These are phyloP conservation scores for Acanthamoeba sp. DNA, from an alignment of 208 protist genomes.

Conservation along the genomic window DNA sequence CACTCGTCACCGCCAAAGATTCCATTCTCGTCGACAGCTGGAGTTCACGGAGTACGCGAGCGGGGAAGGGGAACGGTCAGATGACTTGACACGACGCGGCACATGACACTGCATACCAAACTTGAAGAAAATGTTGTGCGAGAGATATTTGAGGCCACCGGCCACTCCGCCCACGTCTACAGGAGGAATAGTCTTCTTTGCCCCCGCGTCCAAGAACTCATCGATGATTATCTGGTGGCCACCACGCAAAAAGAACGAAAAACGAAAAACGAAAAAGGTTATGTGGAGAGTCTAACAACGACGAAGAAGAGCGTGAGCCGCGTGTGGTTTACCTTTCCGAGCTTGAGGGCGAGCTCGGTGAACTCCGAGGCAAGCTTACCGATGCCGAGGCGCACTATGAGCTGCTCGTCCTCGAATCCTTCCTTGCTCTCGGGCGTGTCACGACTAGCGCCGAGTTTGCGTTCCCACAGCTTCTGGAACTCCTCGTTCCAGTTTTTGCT, in stretches of 20 bases:
- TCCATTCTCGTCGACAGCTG: slow-evolving; percentile 65
- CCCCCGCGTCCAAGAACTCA: slow-evolving; percentile 42
- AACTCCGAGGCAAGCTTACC: slow-evolving; percentile 62
- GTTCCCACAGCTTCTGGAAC: slow-evolving; percentile 46
- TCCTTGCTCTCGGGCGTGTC: slow-evolving; percentile 13
- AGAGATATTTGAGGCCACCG: slow-evolving; percentile 74
- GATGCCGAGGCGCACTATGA: slow-evolving; percentile 31
- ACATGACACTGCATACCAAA: slow-evolving; percentile 72
- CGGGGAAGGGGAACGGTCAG: background rate
- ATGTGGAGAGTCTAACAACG: too few species aligned
- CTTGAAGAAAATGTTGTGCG: slow-evolving; percentile 77
- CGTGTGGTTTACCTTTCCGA: slow-evolving; percentile 67
- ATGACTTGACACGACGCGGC: background rate
- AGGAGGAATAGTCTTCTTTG: slow-evolving; percentile 58
- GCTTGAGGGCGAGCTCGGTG: slow-evolving; percentile 25
- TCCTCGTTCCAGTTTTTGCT: slow-evolving; percentile 56
- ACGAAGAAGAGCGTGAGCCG: background rate
- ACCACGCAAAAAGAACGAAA: background rate
- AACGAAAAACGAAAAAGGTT: background rate
- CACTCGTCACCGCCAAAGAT: slow-evolving; percentile 65
- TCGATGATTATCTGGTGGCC: slow-evolving; percentile 56
- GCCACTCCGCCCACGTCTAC: slow-evolving; percentile 70
- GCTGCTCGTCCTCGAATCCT: slow-evolving; percentile 53
- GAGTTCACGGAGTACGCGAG: background rate
- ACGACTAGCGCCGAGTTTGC: slow-evolving; percentile 2